phyloP scores from a whole-genome alignment of 2,329 filamentous ascomycete species.

The Daldinia eschscholtzii region DNA sequence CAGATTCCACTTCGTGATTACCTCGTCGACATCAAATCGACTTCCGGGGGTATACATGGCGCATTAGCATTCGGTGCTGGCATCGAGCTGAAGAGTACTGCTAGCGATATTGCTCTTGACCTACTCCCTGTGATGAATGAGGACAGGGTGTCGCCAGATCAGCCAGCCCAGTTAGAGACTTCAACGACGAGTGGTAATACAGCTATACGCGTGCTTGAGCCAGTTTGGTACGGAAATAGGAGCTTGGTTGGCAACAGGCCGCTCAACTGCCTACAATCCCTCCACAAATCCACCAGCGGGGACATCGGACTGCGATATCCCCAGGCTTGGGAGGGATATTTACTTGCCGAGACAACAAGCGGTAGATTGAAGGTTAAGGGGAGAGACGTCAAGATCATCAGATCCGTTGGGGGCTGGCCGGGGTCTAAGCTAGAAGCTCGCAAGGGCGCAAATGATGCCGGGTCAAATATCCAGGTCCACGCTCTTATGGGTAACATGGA shows the following conservation, averaged over 20 bases:
- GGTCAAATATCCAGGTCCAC: slow-evolving; percentile 52
- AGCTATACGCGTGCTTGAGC: slow-evolving; percentile 58
- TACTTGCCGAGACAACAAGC: slow-evolving; percentile 57
- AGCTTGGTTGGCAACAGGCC: slow-evolving; percentile 27
- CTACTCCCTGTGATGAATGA: slow-evolving; percentile 60
- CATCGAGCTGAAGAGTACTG: slow-evolving; percentile 55
- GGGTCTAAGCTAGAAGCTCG: slow-evolving; percentile 54
- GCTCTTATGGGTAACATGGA: slow-evolving; percentile 52
- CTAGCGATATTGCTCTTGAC: slow-evolving; percentile 57
- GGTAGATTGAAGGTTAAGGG: slow-evolving; percentile 59
- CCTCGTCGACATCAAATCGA: slow-evolving; percentile 58
- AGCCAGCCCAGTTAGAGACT: slow-evolving; percentile 55
- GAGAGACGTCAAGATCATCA: slow-evolving; percentile 58
- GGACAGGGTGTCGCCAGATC: slow-evolving; percentile 32
- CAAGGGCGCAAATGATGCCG: slow-evolving; percentile 57
- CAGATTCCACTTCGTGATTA: slow-evolving; percentile 62
- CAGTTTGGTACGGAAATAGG: slow-evolving; percentile 56
- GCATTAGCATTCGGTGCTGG: slow-evolving; percentile 57
- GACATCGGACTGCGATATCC: slow-evolving; percentile 61
- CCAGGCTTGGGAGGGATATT: slow-evolving; percentile 62
- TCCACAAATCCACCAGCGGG: slow-evolving; percentile 62
- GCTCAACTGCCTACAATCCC: slow-evolving; percentile 56
- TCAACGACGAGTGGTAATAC: slow-evolving; percentile 60
- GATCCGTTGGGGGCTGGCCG: slow-evolving; percentile 50
- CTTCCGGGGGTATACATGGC: slow-evolving; percentile 60